These are phyloP conservation scores for Backusella liffmaniae DNA, from an alignment of 192 early-diverging fungal genomes.

Conservation along the genomic window DNA sequence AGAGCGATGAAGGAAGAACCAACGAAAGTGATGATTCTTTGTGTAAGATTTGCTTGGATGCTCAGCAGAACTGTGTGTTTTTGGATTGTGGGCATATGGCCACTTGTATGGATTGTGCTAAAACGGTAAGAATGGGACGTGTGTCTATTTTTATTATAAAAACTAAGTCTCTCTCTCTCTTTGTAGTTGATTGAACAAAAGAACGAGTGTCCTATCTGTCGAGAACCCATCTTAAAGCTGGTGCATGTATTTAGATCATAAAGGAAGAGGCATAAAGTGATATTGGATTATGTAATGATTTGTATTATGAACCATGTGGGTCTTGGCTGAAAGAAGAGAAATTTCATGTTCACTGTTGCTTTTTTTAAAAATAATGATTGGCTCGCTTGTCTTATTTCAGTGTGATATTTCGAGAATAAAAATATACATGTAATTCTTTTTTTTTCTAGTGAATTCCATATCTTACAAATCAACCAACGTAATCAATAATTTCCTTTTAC, in stretches of 20 bases:
- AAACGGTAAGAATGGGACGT: constrained; percentile 36
- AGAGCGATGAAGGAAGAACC: constrained; percentile 20
- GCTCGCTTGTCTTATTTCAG: not conserved
- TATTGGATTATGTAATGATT: no score
- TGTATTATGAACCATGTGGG: no score
- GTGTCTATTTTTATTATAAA: not conserved
- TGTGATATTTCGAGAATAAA: not conserved
- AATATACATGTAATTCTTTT: not conserved
- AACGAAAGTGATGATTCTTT: constrained; percentile 60
- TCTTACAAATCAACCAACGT: not conserved
- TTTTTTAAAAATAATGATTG: not conserved
- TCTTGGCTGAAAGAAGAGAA: not conserved
- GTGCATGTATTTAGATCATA: constrained; percentile 67
- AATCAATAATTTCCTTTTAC: not conserved
- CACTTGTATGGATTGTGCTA: constrained; percentile 76
- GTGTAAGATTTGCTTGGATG: constrained; percentile 85
- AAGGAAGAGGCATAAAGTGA: not conserved
- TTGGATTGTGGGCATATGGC: constrained; percentile 86
- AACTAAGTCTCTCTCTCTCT: not conserved
- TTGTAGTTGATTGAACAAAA: constrained; percentile 39
- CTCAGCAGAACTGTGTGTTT: constrained; percentile 78
- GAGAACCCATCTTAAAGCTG: constrained; percentile 64
- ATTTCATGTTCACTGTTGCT: not conserved
- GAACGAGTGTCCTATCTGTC: constrained; percentile 82
- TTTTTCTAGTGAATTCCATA: not conserved